Base-by-base conservation (phyloP, 768 basidiomycete genomes). In the Leccinum subgranulosum region DNA sequence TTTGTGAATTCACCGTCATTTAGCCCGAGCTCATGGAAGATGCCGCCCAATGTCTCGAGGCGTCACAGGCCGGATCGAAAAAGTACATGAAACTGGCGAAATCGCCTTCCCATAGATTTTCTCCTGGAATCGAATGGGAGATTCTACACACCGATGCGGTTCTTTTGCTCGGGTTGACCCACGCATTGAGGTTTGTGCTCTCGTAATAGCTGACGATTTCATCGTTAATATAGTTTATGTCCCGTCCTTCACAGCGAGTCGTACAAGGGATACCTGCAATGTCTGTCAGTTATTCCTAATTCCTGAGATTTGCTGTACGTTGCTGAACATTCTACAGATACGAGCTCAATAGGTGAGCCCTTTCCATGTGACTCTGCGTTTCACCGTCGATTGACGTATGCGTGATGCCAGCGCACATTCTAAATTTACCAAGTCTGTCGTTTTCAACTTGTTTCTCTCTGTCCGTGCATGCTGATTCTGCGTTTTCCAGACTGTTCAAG, bases 201-300 rank as follows among this genome's bases (percentile, higher is more conserved):
- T 19, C n/a, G 39, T 41, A 19, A n/a, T 25, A 39, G 39, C 29
- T 34, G 53, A 28, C 57, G 3, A 48, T 56, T 23, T 19, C n/a
- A n/a, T 54, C 4, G 1, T 46, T 69, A 52, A 62, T 25, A n/a
- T 41, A 19, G 55, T 39, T 25, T 19, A 1, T 31, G 29, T 41
- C 11, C 8, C 8, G 12, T 49, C n/a, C 19, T 34, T 36, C 49
- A 25, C 52, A 89, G 87, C 55, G 89, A 91, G 72, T 84, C 84
- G 2, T 90, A 90, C 69, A 84, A 82, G 77, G 90, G 89, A 33
- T 91, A 91, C 67, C 63, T 90, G 8, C 88, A 90, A 62, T 90
- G 88, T 75, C 77, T 90, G 83, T 90, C 70, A 70, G 79, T 78
- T 0, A 9, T 60, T 12, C 14, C 34, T 9, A 41, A 29, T 41